Conservation (phyloP, 768 basidiomycete species). For the Trametes elegans region DNA sequence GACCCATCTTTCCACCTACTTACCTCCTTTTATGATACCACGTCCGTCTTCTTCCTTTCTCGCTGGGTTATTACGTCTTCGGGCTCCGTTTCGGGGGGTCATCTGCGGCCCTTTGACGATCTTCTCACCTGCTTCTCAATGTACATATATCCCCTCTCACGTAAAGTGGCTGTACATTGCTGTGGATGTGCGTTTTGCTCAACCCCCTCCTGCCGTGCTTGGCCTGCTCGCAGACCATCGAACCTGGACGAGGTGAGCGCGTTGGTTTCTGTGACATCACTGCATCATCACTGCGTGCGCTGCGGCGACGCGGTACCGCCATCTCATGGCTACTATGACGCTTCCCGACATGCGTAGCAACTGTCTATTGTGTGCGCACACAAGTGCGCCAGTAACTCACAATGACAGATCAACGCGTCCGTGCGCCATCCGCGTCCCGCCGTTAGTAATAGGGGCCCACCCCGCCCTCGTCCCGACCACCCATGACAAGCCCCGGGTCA, state of each 20-base stretch:
- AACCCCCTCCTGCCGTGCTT: neutral
- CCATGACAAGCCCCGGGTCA: neutral
- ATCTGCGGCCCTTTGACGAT: constrained; percentile 17
- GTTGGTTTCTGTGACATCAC: too few relatives aligned
- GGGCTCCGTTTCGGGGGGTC: constrained; percentile 25
- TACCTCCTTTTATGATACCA: constrained; percentile 84
- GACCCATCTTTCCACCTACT: constrained; percentile 43
- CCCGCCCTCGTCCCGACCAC: too few relatives aligned
- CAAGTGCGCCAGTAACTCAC: too few relatives aligned
- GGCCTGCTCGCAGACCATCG: neutral
- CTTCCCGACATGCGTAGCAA: neutral
- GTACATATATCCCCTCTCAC: constrained; percentile 28
- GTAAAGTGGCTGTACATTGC: constrained; percentile 23
- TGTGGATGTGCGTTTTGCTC: constrained; percentile 13
- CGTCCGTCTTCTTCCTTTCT: constrained; percentile 39
- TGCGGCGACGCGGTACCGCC: too few relatives aligned
- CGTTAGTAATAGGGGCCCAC: neutral
- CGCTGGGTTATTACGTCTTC: constrained; percentile 27
- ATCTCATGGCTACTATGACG: neutral
- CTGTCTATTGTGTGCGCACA: neutral
- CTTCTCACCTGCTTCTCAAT: constrained; percentile 24
- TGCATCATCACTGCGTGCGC: too few relatives aligned
- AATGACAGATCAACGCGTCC: neutral
- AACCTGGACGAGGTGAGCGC: neutral
- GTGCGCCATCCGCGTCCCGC: neutral